Evolutionary conservation across 1,284 basidiomycete genomes (phyloP), one percentile per base, ranked within the genome.

Genomic region (Ceratobasidium papillatum): DNA sequence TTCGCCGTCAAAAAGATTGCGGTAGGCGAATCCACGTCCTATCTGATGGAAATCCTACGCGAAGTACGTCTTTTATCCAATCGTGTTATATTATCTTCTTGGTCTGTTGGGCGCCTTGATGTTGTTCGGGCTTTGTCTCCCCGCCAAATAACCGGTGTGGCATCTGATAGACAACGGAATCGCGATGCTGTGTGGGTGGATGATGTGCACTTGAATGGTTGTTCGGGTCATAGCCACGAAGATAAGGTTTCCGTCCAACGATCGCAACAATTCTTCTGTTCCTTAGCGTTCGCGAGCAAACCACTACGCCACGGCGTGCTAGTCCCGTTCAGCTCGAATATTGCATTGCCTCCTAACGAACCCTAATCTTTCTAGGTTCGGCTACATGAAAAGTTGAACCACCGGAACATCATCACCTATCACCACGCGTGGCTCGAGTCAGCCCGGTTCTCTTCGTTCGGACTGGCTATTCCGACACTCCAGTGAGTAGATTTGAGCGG

Each of bases 1-100:
- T 96, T 95, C 80, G 96, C 96, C 0, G 93, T 98, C 66, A 98
- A 98, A 84, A 98, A 97, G 81, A 94, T 98, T 43, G 95, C 95
- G 0, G 93, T 98, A 0, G 95, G 96, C 41, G 89, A 94, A 78
- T 95, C 93, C 0, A 91, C 94, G 78, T 85, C 89, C 0, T 96
- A 97, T 83, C 85, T 96, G 2, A 83, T 94, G 52, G 89, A 90
- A 64, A 95, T 94, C 72, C 84, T 97, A 38, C 88, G 89, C 65
- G 95, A 96, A 84, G 92, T 90, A 63, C 64, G 85, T 77, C 30
- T 63, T 73, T 34, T 66, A 52, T 36, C 38, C 27, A 41, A 66
- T 61, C 58, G 12, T 56, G n/a, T 32, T 38, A 27, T 7, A 32
- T 45, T 19, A n/a, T 19, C 25, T 27, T 64, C 38, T 47, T 3